Evolutionary conservation across 257 asterid species (phyloP).

Genomic region (Schizonepeta tenuifolia): DNA sequence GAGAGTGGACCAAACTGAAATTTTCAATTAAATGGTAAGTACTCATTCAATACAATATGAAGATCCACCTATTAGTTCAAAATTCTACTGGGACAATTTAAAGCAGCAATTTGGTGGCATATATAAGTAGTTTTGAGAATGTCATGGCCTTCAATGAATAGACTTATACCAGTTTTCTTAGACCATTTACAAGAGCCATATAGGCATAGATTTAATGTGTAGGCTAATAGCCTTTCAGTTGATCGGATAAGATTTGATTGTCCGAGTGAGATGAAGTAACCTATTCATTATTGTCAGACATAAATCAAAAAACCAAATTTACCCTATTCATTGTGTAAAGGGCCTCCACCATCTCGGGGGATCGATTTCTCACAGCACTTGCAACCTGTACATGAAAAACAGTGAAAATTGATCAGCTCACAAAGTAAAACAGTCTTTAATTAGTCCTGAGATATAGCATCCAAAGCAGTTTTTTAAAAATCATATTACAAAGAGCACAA

Average conservation of each 20-base stretch:
- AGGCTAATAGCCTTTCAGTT: neutral
- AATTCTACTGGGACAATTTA: conserved; percentile 10
- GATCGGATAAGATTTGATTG: conserved; percentile 3
- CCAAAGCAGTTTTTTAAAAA: neutral
- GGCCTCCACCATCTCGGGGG: conserved; percentile 85
- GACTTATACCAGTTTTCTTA: conserved; percentile 4
- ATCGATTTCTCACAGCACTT: conserved; percentile 64
- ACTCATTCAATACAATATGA: conserved; percentile 13
- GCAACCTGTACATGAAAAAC: conserved; percentile 60
- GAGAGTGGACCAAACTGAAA: neutral
- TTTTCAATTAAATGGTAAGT: neutral
- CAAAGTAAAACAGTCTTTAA: neutral
- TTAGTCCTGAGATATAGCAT: conserved; percentile 6
- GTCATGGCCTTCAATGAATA: neutral
- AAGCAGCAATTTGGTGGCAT: conserved; percentile 19
- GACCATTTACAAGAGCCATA: conserved; percentile 16
- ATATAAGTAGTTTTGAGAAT: conserved; percentile 19
- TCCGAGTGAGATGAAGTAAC: conserved; percentile 8
- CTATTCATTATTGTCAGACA: conserved; percentile 12
- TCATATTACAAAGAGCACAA: conserved; percentile 13
- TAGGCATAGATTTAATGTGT: conserved; percentile 18
- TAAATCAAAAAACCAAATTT: conserved; percentile 23
- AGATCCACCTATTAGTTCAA: conserved; percentile 26
- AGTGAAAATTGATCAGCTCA: conserved; percentile 6
- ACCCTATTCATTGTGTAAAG: conserved; percentile 70